Base-by-base conservation (phyloP, 306 rosid genomes). In the Hippophae tibetana region DNA sequence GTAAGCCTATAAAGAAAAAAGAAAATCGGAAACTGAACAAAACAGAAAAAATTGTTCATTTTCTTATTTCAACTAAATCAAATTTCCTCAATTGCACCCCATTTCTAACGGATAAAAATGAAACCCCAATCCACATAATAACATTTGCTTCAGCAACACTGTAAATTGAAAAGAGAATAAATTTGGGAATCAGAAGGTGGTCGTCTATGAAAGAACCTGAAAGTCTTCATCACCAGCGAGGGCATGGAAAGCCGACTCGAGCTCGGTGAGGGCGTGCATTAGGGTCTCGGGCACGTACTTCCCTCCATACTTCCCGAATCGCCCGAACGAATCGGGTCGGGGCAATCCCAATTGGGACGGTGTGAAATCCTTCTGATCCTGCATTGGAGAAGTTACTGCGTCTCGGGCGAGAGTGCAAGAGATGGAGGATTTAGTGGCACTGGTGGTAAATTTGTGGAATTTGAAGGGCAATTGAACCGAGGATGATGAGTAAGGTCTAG, bases 241-340 rank as follows among this genome's bases (percentile, higher is more conserved):
- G 58, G 83, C 27, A 66, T 70, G 64, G 46, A 93, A 93, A 1
- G 99, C 87, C 26, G 85, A 52, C 66, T 88, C 97, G 54, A 93
- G 99, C 76, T 88, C 86, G 27, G 90, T 7, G 62, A 88, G 97
- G 0, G 97, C 99, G 18, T 86, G 60, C 96, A 92, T 92, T 25
- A 92, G 75, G 56, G 99, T 92, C 45, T 92, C 99, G 27, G 99
- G 99, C 23, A 92, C 99, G 50, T 92, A 92, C 51, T 92, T 92
- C 3, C 99, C 99, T 2, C 99, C 99, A 61, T 80, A 92, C 55
- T 72, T 82, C 0, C 99, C 99, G 64, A 83, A 92, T 25, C 96
- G 81, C 0, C 99, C 99, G 50, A 88, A 83, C 0, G 96, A 78
- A 84, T 92, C 99, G 50, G 99, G 99, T 52, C 96, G 69, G 61